Evolutionary conservation across 2,329 filamentous ascomycete species (phyloP).

Genomic region (Phoma herbarum): DNA sequence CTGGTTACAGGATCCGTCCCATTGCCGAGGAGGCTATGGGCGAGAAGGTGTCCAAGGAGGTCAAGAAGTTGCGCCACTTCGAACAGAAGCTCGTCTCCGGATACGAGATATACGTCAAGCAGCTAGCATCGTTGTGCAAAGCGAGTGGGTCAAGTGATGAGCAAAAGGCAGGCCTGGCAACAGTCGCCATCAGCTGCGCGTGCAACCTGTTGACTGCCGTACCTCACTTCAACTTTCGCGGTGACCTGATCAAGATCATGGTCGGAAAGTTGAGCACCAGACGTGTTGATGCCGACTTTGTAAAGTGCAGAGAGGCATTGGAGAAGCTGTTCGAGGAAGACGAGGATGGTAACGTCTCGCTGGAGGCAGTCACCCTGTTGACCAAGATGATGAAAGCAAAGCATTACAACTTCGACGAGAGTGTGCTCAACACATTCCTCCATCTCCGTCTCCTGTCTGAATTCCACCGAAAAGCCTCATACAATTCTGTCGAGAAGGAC

Average conservation of each 20-base stretch:
- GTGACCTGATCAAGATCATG: conserved; percentile 85
- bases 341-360: conserved; percentile 85
- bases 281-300: conserved; percentile 75
- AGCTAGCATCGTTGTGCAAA: conserved; percentile 74
- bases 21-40: conserved; percentile 76
- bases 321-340: conserved; percentile 86
- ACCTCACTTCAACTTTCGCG: conserved; percentile 96
- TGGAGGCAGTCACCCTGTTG: conserved; percentile 85
- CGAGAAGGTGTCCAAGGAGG: conserved; percentile 90
- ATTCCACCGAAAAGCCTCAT: conserved; percentile 84
- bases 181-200: conserved; percentile 83
- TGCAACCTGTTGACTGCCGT: conserved; percentile 82
- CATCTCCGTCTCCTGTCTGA: conserved; percentile 88
- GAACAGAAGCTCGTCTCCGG: conserved; percentile 86
- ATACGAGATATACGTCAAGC: conserved; percentile 85
- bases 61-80: conserved; percentile 80
- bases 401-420: conserved; percentile 84
- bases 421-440: conserved; percentile 87
- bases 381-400: conserved; percentile 95
- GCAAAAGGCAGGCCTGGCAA: conserved; percentile 63
- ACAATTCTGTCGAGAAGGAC: conserved; percentile 74
- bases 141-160: conserved; percentile 55
- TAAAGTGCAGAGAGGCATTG: conserved; percentile 79
- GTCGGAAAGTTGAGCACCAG: conserved; percentile 81
- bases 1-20: conserved; percentile 92